Base-by-base conservation (phyloP, 768 basidiomycete species). In the Candolleomyces eurysporus region DNA sequence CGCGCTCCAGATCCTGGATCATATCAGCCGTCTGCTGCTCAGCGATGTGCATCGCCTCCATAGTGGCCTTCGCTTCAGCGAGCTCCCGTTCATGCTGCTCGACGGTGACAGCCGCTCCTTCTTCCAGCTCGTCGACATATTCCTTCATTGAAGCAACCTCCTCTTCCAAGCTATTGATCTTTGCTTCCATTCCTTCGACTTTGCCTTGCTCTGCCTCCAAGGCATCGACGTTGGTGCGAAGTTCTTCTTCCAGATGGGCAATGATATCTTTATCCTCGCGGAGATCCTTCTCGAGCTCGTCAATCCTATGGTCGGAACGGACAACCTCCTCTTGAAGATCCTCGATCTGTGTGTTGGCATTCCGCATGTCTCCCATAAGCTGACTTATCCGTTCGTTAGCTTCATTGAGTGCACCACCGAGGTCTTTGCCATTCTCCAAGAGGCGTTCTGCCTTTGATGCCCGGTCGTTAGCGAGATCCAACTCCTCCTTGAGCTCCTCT, bases 371-470 rank as follows among this genome's bases (percentile, higher is more conserved):
- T 14, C 77, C 76, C 67, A 82, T 82, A 48, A 87, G 73, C 55
- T 80, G 74, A 32, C 75, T 81, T 42, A 89, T 74, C 19, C 82
- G 81, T 59, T 86, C 80, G 62, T 91, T 89, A 19, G 88, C 88
- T 45, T 86, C 84, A 61, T 79, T 82, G 59, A 91, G 68, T 56
- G 87, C 88, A 0, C 83, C 82, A 2, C 89, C 91, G 1, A 91
- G 78, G 50, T 91, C 91, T 63, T 82, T 81, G 42, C 82, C 87
- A 57, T 76, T 82, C 69, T 85, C 87, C 55, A 92, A 74, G 13
- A 83, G 81, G 30, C 71, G 75, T 65, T 92, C 90, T 0, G 87
- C 88, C 66, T 88, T 87, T 63, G 79, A 78, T 0, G 84, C 85
- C 39, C 89, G 81, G 56, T 86, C 85, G 9, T 78, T 71, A 0